These are phyloP conservation scores for Quercus tomentella DNA, from an alignment of 331 rosid genomes.

Conservation along the genomic window DNA sequence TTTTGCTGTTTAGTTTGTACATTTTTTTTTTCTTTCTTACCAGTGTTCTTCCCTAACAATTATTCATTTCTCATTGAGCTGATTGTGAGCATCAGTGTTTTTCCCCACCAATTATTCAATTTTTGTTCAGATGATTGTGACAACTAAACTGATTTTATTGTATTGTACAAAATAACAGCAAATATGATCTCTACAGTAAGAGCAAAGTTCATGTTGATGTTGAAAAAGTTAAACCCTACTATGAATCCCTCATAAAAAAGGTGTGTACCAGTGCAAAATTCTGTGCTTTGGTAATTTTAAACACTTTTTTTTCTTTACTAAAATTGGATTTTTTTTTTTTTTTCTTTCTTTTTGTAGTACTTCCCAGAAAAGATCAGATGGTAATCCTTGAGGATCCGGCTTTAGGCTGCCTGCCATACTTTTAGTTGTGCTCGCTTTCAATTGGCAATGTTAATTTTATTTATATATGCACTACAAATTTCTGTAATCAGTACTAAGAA, in stretches of 20 bases:
- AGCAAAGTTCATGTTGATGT: slow-evolving; percentile 38
- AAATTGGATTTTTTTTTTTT: too few relatives aligned
- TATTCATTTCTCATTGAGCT: too few relatives aligned
- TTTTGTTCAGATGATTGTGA: background rate
- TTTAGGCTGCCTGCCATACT: too few relatives aligned
- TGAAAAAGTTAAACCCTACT: slow-evolving; percentile 50
- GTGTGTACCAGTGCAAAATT: background rate
- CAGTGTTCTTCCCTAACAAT: too few relatives aligned
- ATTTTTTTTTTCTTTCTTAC: too few relatives aligned
- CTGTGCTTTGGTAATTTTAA: background rate
- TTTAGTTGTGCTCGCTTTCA: too few relatives aligned
- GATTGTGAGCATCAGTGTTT: too few relatives aligned
- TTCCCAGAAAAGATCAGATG: too few relatives aligned
- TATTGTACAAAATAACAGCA: slow-evolving; percentile 15
- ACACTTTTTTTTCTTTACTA: background rate
- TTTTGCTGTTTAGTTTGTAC: background rate
- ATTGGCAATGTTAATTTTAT: too few relatives aligned
- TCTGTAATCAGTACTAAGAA: background rate
- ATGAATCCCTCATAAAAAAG: slow-evolving; percentile 40
- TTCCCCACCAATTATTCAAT: background rate
- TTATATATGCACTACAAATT: too few relatives aligned
- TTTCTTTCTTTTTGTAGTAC: too few relatives aligned
- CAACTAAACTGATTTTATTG: background rate
- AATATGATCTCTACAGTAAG: slow-evolving; percentile 49
- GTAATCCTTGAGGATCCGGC: too few relatives aligned